phyloP scores from a whole-genome alignment of 768 basidiomycete genomes.

The Boletus fagicola region DNA sequence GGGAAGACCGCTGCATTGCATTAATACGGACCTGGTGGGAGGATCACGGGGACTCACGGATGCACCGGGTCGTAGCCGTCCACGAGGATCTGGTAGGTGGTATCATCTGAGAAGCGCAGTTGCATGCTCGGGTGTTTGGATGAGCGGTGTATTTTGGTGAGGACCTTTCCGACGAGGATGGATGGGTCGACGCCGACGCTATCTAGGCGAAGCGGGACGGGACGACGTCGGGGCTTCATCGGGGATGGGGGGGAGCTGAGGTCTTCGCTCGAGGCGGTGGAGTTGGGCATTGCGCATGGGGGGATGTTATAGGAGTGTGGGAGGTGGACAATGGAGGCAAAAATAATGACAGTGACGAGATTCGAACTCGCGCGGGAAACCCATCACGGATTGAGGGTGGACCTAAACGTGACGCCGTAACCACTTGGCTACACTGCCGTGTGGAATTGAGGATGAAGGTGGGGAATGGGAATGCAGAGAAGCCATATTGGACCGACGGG shows the following conservation, averaged over 20 bases:
- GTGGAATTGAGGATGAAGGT: fast-evolving
- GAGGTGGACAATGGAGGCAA: conserved; percentile 15
- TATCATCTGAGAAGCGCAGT: conserved; percentile 45
- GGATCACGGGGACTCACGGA: conserved; percentile 27
- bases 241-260: conserved; percentile 20
- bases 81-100: conserved; percentile 50
- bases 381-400: conserved; percentile 46
- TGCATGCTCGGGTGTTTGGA: conserved; percentile 45
- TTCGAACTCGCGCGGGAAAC: conserved; percentile 60
- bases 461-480: background rate
- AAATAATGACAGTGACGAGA: conserved; percentile 52
- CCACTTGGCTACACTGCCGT: conserved; percentile 59
- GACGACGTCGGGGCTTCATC: conserved; percentile 31
- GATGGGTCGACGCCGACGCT: conserved; percentile 40
- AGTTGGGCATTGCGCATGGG: conserved; percentile 10
- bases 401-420: conserved; percentile 62
- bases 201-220: conserved; percentile 35
- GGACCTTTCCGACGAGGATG: conserved; percentile 43
- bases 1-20: conserved; percentile 43
- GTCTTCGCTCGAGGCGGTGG: conserved; percentile 4
- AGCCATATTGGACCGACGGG: conserved; percentile 10
- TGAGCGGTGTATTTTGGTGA: conserved; percentile 42
- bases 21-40: background rate
- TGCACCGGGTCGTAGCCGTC: conserved; percentile 60
- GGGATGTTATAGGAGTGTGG: conserved; percentile 1